Evolutionary conservation across 257 asterid genomes (phyloP).

Genomic region (Solanum raphanifolium): DNA sequence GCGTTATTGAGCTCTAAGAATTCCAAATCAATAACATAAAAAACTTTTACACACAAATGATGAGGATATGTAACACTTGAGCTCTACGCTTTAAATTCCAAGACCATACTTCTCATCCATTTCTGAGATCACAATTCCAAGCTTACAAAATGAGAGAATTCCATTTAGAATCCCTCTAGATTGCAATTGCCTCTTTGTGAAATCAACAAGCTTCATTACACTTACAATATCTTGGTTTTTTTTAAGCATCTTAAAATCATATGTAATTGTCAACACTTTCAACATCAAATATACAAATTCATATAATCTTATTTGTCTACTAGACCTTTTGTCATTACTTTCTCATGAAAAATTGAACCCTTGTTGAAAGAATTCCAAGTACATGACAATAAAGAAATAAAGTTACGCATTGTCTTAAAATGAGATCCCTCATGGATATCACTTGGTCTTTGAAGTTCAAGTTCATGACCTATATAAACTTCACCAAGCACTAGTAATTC

Average conservation of each 20-base stretch:
- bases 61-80: not conserved
- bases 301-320: not conserved
- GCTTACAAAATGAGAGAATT: not conserved
- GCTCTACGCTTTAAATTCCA: not conserved
- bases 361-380: not conserved
- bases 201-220: not conserved
- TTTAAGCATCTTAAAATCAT: not conserved
- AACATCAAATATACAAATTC: not conserved
- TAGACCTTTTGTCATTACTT: not conserved
- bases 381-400: not conserved
- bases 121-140: not conserved
- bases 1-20: not conserved
- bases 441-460: not conserved
- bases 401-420: not conserved
- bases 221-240: not conserved
- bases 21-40: not conserved
- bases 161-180: not conserved
- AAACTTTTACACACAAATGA: not conserved
- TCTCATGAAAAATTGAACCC: not conserved
- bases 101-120: not conserved
- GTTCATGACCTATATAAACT: not conserved
- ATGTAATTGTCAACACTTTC: not conserved
- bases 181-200: not conserved
- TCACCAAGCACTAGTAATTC: not conserved
- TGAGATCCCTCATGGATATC: not conserved